phyloP scores from a whole-genome alignment of 164 flowering plant genomes.

The Piper betle region DNA sequence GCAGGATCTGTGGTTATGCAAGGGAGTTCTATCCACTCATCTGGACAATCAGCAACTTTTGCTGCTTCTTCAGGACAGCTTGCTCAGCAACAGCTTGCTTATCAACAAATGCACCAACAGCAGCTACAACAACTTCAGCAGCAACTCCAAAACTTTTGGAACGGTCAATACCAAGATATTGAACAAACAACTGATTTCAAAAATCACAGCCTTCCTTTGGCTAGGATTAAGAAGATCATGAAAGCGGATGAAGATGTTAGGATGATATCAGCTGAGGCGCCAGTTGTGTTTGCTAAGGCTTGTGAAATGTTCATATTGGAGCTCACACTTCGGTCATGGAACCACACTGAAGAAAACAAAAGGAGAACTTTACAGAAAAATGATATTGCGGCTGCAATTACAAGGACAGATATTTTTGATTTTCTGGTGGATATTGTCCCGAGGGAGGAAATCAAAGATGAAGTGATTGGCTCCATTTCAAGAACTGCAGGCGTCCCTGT shows the following conservation, averaged over 20 bases:
- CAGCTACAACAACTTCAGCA: conserved; percentile 58
- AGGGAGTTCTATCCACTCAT: neutral
- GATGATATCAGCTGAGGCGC: conserved; percentile 88
- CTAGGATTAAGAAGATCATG: conserved; percentile 81
- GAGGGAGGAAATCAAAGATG: conserved; percentile 66
- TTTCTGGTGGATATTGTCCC: conserved; percentile 78
- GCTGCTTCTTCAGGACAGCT: conserved; percentile 30
- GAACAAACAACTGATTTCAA: conserved; percentile 60
- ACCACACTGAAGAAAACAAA: conserved; percentile 71
- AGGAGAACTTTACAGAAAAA: conserved; percentile 73
- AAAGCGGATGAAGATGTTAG: conserved; percentile 81
- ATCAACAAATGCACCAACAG: conserved; percentile 63
- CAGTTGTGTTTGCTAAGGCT: conserved; percentile 66
- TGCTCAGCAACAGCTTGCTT: conserved; percentile 49
- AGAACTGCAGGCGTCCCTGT: conserved; percentile 19
- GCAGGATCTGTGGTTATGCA: conserved; percentile 1
- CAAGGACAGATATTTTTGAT: conserved; percentile 72
- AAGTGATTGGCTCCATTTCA: conserved; percentile 41
- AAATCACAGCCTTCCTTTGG: conserved; percentile 73
- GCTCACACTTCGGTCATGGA: conserved; percentile 68
- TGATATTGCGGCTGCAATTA: conserved; percentile 79
- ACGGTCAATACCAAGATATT: conserved; percentile 49
- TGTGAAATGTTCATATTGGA: conserved; percentile 84
- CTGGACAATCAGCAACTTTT: conserved; percentile 1
- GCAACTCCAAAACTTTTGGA: conserved; percentile 63